Evolutionary conservation across 2,329 filamentous ascomycete species (phyloP), one percentile per base, ranked within the genome.

Genomic region (Lachnellula arida): DNA sequence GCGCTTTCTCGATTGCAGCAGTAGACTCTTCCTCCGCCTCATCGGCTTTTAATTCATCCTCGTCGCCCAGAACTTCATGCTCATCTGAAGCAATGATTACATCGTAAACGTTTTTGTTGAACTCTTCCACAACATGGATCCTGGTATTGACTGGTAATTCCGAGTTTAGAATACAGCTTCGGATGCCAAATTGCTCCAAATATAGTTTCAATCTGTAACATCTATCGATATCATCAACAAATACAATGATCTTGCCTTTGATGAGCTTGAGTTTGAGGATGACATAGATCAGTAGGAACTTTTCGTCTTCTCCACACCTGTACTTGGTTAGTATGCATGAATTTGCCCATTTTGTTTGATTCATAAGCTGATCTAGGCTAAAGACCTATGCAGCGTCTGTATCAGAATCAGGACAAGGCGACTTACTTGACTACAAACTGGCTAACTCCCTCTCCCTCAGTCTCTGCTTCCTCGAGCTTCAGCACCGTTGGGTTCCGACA

Each of bases 71-170:
- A 11, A 95, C 82, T 68, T 96, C 91, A 62, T 89, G 87, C 70
- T 96, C 92, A 65, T 99, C 94, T 0, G 91, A 92, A 0, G 94
- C 94, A 66, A 99, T 96, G 63, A 99, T 92, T 60, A 97, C 97
- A 66, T 99, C 93, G 78, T 99, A 99, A 6, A 97, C 86, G 52
- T 90, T 89, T 73, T 89, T 89, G 76, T 97, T 99, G 75, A 99
- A 99, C 71, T 97, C 91, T 66, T 97, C 89, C 2, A 99, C 93
- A 2, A 96, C 91, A 70, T 99, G 93, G 40, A 97, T 85, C 57
- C 94, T 81, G 1, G 89, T 94, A 68, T 97, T 97, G 62, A 97
- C 86, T 0, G 94, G 94, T 37, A 99, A 75, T 69, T 99, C 93
- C 1, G 91, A 94, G 74, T 99, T 99, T 42, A 99, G 76, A 28